A percentile compares a stretch with the other conserved stretches of the same genome.
phyloP scores from a whole-genome alignment of 179 eudicot species.

The Drosera spatulata region DNA sequence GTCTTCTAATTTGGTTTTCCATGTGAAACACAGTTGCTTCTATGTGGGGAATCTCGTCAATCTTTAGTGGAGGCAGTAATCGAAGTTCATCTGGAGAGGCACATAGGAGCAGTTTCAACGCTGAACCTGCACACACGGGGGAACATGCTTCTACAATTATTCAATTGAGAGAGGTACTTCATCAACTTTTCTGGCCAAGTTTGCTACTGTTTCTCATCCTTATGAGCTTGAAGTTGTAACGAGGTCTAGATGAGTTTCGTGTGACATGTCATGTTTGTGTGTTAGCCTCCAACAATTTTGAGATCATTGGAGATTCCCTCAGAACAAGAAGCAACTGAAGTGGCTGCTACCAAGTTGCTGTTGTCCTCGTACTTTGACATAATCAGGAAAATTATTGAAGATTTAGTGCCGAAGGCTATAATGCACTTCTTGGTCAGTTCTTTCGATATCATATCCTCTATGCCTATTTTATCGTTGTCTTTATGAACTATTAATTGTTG shows the following conservation, averaged over 20 bases:
- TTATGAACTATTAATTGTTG: not conserved
- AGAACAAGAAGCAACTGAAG: slow-evolving; percentile 73
- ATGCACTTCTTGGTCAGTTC: slow-evolving; percentile 88
- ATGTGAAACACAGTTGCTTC: slow-evolving; percentile 32
- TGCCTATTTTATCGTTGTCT: not conserved
- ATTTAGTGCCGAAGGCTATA: slow-evolving; percentile 93
- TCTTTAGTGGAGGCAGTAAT: slow-evolving; percentile 56
- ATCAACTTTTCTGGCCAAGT: not conserved
- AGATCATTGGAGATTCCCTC: slow-evolving; percentile 73
- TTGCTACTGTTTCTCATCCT: not conserved
- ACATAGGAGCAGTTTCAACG: slow-evolving; percentile 35
- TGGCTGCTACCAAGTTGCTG: slow-evolving; percentile 65
- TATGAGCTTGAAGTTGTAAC: not conserved
- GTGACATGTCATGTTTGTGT: slow-evolving; percentile 7
- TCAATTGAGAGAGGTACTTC: slow-evolving; percentile 72
- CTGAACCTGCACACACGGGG: slow-evolving; percentile 51
- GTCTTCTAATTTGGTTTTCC: slow-evolving; percentile 1
- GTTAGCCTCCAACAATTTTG: slow-evolving; percentile 79
- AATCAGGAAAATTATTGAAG: slow-evolving; percentile 83
- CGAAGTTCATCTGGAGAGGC: slow-evolving; percentile 42
- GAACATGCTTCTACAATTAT: slow-evolving; percentile 52
- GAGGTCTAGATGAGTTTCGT: not conserved
- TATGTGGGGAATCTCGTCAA: slow-evolving; percentile 78
- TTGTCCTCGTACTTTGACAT: slow-evolving; percentile 87
- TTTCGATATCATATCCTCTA: not conserved